Percentiles rank a stretch among this genome's conserved stretches.
phyloP scores from a whole-genome alignment of 73 alveolate species.

The Diophrys appendiculata region DNA sequence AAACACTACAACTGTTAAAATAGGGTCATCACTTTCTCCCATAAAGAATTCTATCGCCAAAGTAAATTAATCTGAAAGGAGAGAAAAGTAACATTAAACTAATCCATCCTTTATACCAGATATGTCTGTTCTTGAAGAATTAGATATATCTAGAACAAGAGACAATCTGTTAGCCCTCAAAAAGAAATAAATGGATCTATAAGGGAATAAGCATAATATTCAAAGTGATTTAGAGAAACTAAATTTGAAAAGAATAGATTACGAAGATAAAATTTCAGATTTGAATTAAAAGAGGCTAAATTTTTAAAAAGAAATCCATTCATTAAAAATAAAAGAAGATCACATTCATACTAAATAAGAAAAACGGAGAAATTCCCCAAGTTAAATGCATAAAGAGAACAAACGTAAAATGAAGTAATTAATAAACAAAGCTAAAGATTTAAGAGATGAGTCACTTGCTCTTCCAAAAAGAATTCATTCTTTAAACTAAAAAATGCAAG shows the following conservation, averaged over 20 bases:
- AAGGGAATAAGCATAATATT: neutral
- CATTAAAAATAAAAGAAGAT: neutral
- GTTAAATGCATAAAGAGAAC: neutral
- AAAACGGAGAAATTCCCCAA: neutral
- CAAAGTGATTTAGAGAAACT: neutral
- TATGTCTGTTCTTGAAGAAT: neutral
- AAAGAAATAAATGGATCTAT: neutral
- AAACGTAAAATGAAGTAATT: neutral
- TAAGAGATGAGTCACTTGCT: neutral
- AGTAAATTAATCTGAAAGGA: too few relatives aligned
- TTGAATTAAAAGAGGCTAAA: neutral
- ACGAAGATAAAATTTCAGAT: neutral
- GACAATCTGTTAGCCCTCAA: constrained; percentile 1
- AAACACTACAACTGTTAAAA: too few relatives aligned
- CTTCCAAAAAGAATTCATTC: neutral
- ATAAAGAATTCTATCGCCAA: too few relatives aligned
- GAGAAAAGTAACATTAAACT: too few relatives aligned
- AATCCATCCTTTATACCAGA: neutral
- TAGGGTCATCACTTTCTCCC: too few relatives aligned
- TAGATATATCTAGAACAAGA: neutral
- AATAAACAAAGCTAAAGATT: neutral
- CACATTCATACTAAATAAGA: neutral
- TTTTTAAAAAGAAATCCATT: neutral
- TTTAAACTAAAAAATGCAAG: neutral
- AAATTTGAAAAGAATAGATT: neutral